phyloP scores from a whole-genome alignment of 257 asterid genomes.

The Solanum peruvianum region DNA sequence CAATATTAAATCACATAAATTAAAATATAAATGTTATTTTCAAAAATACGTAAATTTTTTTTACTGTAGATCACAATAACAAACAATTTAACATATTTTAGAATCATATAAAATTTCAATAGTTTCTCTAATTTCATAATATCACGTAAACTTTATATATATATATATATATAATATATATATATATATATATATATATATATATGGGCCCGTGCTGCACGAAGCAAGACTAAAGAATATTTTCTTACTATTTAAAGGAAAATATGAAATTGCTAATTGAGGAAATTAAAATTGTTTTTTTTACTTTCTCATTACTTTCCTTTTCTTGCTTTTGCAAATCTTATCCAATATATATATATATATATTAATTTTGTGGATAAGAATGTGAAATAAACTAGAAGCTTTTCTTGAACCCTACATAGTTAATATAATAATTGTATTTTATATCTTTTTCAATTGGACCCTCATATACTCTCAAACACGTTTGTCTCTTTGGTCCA shows the following conservation, averaged over 20 bases:
- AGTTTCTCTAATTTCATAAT: no score
- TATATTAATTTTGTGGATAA: background rate
- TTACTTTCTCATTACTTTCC: no score
- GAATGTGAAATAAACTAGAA: background rate
- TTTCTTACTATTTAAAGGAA: background rate
- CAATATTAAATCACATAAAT: no score
- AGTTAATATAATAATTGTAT: background rate
- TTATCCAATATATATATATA: background rate
- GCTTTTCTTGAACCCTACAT: background rate
- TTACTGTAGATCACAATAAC: no score
- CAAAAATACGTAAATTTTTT: no score
- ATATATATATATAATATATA: no score
- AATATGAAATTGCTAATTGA: background rate
- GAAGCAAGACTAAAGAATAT: background rate
- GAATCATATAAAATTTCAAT: no score
- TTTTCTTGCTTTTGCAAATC: background rate
- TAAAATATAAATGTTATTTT: no score
- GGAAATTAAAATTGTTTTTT: background rate
- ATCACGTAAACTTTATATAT: no score
- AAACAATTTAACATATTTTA: no score
- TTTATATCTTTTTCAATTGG: background rate
- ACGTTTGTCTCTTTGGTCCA: background rate
- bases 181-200: no score
- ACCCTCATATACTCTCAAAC: background rate
- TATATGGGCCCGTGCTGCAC: no score